Evolutionary conservation across 352 stramenopile species (phyloP), one percentile per base, ranked within the genome.

Genomic region (Globisporangium echinulatum): DNA sequence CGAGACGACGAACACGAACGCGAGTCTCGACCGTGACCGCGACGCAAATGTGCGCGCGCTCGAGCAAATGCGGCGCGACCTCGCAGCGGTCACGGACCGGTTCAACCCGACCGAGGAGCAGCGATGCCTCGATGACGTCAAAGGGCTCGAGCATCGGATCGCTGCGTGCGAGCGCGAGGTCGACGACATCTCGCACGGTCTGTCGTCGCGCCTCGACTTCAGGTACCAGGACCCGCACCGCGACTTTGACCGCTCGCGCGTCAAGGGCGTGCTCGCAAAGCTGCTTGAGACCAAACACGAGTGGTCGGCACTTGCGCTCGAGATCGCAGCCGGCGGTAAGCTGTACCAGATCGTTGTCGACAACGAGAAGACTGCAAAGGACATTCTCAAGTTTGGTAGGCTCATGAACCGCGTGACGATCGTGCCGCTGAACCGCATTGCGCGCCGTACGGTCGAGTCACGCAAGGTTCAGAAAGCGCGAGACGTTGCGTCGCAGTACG

Each of bases 271-370:
- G 15, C 81, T 99, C n/a, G 96, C 96, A 13, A 95, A 96, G 46
- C 77, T 99, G 8, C 71, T 99, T 7, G 77, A 96, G 56, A 96
- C 98, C 0, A 97, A 98, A 58, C 71, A 99, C 54, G 76, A 91
- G 43, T 90, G 85, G 70, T 88, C 96, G 60, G 88, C 96, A 13
- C 97, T 97, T 13, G 97, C 97, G 14, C 75, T 99, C 1, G 97
- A 99, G 75, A 97, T 99, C 53, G 95, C 92, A 36, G 97, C 97
- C 5, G 97, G 97, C 43, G 97, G 96, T 42, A 98, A 98, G 62
- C 76, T 99, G 8, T 99, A 98, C 66, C 95, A 99, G 70, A 96
- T 99, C 43, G 97, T 99, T 36, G 97, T 99, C 15, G 97, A 99
- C 67, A 98, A 98, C 65, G 96, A 98, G 40, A 91, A 98, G 44